Base-by-base conservation (phyloP, 768 basidiomycete species). In the Mycena metata region DNA sequence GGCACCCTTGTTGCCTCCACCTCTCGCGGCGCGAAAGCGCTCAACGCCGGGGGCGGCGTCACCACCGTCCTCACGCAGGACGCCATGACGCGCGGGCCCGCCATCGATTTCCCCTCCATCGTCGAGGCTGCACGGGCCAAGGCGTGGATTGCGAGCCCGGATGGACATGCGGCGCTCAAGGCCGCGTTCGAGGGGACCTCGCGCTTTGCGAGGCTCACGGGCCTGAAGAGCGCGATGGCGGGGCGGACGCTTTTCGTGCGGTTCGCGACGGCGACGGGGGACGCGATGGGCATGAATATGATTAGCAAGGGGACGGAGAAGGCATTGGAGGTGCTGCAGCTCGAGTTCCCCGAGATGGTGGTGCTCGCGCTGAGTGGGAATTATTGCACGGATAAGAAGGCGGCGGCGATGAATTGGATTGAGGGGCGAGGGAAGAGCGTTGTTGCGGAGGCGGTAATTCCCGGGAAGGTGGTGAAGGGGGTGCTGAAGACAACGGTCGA, bases 231-330 rank as follows among this genome's bases (percentile, higher is more conserved):
- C 52, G 94, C 92, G 6, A 83, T 99, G 78, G 98, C 98, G 8
- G 98, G 98, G 7, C 88, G 98, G 46, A 97, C 96, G 43, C 82
- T 99, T 43, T 99, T 91, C 77, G 90, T 98, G 24, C 89, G 98
- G 52, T 98, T 99, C 76, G 93, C 93, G 66, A 98, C 96, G 16
- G 90, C 89, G 61, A 99, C 98, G 0, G 98, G 96, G 35, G 97
- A 99, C 75, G 97, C 98, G 46, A 99, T 99, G 97, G 98, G 98
- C 19, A 99, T 99, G 98, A 99, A 99, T 85, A 99, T 99, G 98
- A 98, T 99, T 76, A 94, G 93, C 11, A 99, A 99, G 82, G 98
- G 96, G 3, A 96, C 96, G 12, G 98, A 99, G 83, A 94, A 93
- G 80, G 96, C 96, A 23, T 86, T 99, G 15, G 95, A 92, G 75